Conservation (phyloP, 257 asterid genomes). For the Penstemon newberryi region DNA sequence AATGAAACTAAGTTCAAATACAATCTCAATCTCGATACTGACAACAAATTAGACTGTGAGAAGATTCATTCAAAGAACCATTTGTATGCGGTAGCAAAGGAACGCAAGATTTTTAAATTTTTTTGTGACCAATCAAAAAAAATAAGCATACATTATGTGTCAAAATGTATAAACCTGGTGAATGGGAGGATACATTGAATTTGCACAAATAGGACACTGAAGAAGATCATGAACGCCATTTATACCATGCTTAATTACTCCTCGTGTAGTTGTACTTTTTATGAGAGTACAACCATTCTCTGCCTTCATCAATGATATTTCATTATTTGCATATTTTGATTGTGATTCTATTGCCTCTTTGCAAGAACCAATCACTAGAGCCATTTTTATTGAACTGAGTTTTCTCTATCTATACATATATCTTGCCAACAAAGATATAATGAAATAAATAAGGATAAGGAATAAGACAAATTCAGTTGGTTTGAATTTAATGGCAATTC, state of each 20-base stretch:
- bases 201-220: constrained; percentile 51
- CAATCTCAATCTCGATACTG: too few relatives aligned
- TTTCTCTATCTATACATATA: constrained; percentile 14
- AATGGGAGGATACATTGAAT: constrained; percentile 54
- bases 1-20: too few relatives aligned
- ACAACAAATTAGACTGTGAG: too few relatives aligned
- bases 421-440: constrained; percentile 26
- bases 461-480: constrained; percentile 23
- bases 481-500: constrained; percentile 13
- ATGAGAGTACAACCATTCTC: constrained; percentile 37
- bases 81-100: too few relatives aligned
- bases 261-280: constrained; percentile 23
- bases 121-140: too few relatives aligned
- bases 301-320: constrained; percentile 30
- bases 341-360: constrained; percentile 48
- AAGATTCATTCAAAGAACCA: too few relatives aligned
- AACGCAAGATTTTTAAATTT: too few relatives aligned
- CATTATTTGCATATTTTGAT: constrained; percentile 36
- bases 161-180: constrained; percentile 35
- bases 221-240: constrained; percentile 51
- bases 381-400: constrained; percentile 40
- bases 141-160: too few relatives aligned
- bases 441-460: constrained; percentile 18
- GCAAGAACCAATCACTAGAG: constrained; percentile 55
- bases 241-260: constrained; percentile 41